Conservation (phyloP, 2,329 filamentous ascomycete species). For the Curvularia sp. region DNA sequence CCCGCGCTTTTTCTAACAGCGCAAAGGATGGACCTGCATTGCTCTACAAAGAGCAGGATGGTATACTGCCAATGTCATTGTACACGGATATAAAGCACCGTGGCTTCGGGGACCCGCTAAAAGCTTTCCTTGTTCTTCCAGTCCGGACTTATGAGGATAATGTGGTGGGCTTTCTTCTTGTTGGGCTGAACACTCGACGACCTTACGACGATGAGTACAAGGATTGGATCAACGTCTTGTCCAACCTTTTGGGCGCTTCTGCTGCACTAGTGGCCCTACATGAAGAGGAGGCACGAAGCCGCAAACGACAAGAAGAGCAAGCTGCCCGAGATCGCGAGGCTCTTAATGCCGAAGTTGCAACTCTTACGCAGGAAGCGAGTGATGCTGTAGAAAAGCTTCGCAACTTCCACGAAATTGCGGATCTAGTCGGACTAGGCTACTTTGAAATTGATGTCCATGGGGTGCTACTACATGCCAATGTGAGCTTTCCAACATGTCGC, state of each 20-base stretch:
- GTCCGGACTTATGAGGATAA: slow-evolving; percentile 13
- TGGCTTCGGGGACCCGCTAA: slow-evolving; percentile 20
- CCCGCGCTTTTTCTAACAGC: slow-evolving; percentile 6
- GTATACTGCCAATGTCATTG: slow-evolving; percentile 11
- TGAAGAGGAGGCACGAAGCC: slow-evolving; percentile 24
- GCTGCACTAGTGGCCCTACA: slow-evolving; percentile 26
- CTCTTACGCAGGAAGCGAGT: slow-evolving; percentile 17
- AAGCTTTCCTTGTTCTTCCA: slow-evolving; percentile 15
- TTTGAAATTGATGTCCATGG: slow-evolving; percentile 22
- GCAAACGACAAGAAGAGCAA: slow-evolving; percentile 22
- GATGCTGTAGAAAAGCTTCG: slow-evolving; percentile 14
- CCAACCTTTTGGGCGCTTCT: slow-evolving; percentile 24
- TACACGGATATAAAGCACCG: slow-evolving; percentile 19
- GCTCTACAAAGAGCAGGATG: slow-evolving; percentile 7
- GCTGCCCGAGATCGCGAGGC: slow-evolving; percentile 24
- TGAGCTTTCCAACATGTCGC: neutral
- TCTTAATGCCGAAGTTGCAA: slow-evolving; percentile 23
- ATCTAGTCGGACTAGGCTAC: slow-evolving; percentile 21
- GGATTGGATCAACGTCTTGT: slow-evolving; percentile 25
- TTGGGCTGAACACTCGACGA: slow-evolving; percentile 26
- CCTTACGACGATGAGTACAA: slow-evolving; percentile 30
- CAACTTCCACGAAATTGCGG: slow-evolving; percentile 19
- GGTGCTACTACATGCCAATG: slow-evolving; percentile 21
- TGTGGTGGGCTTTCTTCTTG: slow-evolving; percentile 13
- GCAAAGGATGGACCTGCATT: slow-evolving; percentile 3